Conservation (phyloP, 2,329 filamentous ascomycete genomes). For the Drechslerella coelobrocha region DNA sequence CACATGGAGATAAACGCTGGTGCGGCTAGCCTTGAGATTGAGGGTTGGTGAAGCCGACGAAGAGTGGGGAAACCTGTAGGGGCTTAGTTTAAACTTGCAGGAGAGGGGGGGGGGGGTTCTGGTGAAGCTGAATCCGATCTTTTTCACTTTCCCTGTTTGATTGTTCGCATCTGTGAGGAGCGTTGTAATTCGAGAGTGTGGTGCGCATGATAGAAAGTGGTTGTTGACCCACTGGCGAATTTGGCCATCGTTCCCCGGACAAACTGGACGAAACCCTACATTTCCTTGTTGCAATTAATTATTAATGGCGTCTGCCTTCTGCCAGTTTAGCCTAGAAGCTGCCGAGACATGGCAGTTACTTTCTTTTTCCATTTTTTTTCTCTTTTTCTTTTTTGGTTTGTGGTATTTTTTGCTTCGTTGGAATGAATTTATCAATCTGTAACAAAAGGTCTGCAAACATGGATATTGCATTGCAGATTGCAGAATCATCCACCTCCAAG, state of each 20-base stretch:
- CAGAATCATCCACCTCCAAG: neutral
- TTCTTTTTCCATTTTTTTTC: neutral
- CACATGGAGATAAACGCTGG: conserved; percentile 34
- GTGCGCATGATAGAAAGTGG: too few relatives aligned
- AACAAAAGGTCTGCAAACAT: conserved; percentile 27
- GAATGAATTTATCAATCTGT: conserved; percentile 25
- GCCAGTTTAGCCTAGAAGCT: neutral
- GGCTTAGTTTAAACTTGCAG: neutral
- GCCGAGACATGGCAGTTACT: neutral
- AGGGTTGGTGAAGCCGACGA: conserved; percentile 17
- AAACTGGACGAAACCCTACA: too few relatives aligned
- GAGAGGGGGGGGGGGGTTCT: too few relatives aligned
- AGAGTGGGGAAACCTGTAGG: conserved; percentile 10
- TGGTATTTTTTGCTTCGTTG: neutral
- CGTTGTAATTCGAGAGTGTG: too few relatives aligned
- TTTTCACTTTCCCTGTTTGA: too few relatives aligned
- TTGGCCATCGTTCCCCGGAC: too few relatives aligned
- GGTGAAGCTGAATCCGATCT: too few relatives aligned
- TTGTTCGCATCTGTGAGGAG: too few relatives aligned
- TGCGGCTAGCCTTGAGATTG: neutral
- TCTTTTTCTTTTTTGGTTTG: neutral
- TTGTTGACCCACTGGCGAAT: too few relatives aligned
- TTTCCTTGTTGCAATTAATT: too few relatives aligned
- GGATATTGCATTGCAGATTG: neutral
- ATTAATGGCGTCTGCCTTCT: too few relatives aligned